Evolutionary conservation across 2,329 filamentous ascomycete genomes (phyloP).

Genomic region (Tolypocladium album): DNA sequence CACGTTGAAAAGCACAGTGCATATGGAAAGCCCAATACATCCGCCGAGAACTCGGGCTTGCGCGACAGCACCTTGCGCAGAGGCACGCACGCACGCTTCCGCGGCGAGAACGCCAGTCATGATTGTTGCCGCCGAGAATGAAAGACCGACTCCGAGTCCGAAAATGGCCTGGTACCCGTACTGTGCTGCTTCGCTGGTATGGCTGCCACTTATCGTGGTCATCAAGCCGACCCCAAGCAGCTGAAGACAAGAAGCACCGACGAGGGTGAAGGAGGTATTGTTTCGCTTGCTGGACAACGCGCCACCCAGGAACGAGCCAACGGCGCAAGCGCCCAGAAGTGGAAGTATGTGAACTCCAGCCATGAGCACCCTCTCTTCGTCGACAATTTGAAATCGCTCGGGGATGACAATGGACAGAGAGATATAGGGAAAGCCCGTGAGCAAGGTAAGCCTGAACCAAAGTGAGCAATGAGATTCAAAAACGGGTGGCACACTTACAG

Average conservation of each 20-base stretch:
- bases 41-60: slow-evolving; percentile 51
- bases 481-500: slow-evolving; percentile 27
- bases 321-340: slow-evolving; percentile 43
- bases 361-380: slow-evolving; percentile 38
- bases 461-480: background rate
- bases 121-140: slow-evolving; percentile 45
- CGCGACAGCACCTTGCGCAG: slow-evolving; percentile 48
- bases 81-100: slow-evolving; percentile 37
- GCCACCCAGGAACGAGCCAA: slow-evolving; percentile 45
- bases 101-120: slow-evolving; percentile 43
- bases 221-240: slow-evolving; percentile 41
- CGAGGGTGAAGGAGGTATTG: slow-evolving; percentile 39
- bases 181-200: slow-evolving; percentile 25
- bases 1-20: slow-evolving; percentile 47
- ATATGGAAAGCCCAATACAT: slow-evolving; percentile 45
- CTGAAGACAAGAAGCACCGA: slow-evolving; percentile 39
- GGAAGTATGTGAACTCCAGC: slow-evolving; percentile 49
- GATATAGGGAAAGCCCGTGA: slow-evolving; percentile 48
- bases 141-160: slow-evolving; percentile 48
- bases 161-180: slow-evolving; percentile 47
- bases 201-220: slow-evolving; percentile 25
- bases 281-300: slow-evolving; percentile 42
- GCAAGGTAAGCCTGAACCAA: slow-evolving; percentile 36
- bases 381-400: slow-evolving; percentile 49
- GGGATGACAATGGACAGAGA: slow-evolving; percentile 48